These are phyloP conservation scores for Setaria italica DNA, from an alignment of 202 grass and related monocot species.

Conservation along the genomic window DNA sequence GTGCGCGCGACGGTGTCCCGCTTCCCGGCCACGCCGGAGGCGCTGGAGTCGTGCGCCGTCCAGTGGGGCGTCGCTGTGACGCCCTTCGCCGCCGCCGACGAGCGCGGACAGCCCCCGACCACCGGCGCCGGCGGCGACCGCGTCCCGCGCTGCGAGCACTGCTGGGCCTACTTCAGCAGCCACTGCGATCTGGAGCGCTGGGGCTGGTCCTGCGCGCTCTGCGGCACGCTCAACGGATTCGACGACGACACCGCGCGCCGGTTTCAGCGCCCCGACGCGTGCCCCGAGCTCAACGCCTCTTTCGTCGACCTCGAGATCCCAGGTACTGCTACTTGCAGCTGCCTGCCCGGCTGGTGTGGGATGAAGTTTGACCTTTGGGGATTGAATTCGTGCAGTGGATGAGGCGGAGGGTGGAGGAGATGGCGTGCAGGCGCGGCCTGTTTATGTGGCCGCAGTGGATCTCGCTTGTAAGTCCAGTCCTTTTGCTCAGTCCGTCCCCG, in stretches of 20 bases:
- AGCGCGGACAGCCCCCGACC: slow-evolving; percentile 59
- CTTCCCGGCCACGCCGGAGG: slow-evolving; percentile 64
- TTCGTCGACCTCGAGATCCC: slow-evolving; percentile 94
- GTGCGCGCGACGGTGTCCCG: slow-evolving; percentile 73
- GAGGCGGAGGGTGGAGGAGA: slow-evolving; percentile 58
- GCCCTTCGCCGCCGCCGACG: slow-evolving; percentile 76
- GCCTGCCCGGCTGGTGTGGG: neutral
- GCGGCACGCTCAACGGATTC: slow-evolving; percentile 79
- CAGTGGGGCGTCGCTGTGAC: slow-evolving; percentile 86
- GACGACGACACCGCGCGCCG: slow-evolving; percentile 56
- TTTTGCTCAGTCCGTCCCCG: neutral
- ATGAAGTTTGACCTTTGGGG: slow-evolving; percentile 34
- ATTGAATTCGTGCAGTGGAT: slow-evolving; percentile 52
- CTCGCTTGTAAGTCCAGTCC: slow-evolving; percentile 72
- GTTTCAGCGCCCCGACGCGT: slow-evolving; percentile 55
- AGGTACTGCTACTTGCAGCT: slow-evolving; percentile 19
- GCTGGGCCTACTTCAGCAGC: slow-evolving; percentile 81
- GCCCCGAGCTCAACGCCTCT: slow-evolving; percentile 72
- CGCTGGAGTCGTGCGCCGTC: slow-evolving; percentile 61
- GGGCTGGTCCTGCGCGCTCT: slow-evolving; percentile 85
- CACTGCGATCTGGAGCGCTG: slow-evolving; percentile 87
- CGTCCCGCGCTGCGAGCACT: slow-evolving; percentile 88
- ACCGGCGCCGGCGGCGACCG: slow-evolving; percentile 57
- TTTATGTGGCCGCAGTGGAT: slow-evolving; percentile 95
- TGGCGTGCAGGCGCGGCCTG: slow-evolving; percentile 65